Base-by-base conservation (phyloP, 2,329 filamentous ascomycete species). In the Trichoderma brevicompactum region DNA sequence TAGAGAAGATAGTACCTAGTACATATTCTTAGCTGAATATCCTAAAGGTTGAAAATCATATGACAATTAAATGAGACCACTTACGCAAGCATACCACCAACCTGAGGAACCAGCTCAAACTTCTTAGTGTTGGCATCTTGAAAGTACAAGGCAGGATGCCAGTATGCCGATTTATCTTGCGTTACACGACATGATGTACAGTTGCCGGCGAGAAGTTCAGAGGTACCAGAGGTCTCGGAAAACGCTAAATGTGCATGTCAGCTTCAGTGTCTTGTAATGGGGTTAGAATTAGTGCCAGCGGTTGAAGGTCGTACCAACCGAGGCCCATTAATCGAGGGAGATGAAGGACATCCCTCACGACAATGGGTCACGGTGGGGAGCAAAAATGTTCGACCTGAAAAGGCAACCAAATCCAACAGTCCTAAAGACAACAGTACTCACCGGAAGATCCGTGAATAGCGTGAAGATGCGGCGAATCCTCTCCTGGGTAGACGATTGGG, bases 111-210 rank as follows among this genome's bases (percentile, higher is more conserved):
- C 65, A 91, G 76, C 71, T 91, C 85, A 58, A 87, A 87, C 64
- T 87, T 81, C 65, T 89, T 86, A 70, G 91, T 89, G 12, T 78
- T 73, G 5, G 74, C 74, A 72, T 93, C 85, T 74, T 88, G 78
- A 77, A 96, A 97, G 80, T 94, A 94, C 68, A 96, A 74, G 2
- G 85, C 79, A 0, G 93, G 93, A 60, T 88, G 87, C 92, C 92
- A 97, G 80, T 97, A 97, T 38, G 87, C 88, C n/a, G 92, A 96
- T 79, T 88, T 90, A 79, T 97, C 93, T 78, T 94, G 83, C 43
- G 82, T 87, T 48, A 96, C 90, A 64, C 84, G 86, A 75, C 92
- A 96, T 10, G 92, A 94, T 1, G 92, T 95, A 79, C 93, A 97
- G 68, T 87, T 79, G 52, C 85, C 88, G 15, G 72, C 76, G 5